These are phyloP conservation scores for Microcera coccophila DNA, from an alignment of 2,329 filamentous ascomycete species.

Conservation along the genomic window DNA sequence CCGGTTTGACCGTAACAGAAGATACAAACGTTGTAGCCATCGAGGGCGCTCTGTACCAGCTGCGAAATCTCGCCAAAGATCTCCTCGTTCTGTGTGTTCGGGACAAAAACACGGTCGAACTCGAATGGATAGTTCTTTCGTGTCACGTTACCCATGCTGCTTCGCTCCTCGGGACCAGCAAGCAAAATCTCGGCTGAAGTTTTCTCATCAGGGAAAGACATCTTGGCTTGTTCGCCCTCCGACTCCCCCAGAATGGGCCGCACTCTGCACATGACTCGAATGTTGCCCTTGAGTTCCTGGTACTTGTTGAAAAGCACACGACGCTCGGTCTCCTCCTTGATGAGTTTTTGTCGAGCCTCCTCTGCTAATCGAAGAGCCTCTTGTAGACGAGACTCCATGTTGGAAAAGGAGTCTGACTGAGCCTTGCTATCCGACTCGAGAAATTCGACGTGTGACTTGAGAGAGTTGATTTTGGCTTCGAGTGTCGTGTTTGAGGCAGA, in stretches of 20 bases:
- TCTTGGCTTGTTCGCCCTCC: conserved; percentile 65
- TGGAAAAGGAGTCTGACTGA: conserved; percentile 79
- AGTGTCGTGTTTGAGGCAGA: conserved; percentile 61
- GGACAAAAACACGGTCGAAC: conserved; percentile 90
- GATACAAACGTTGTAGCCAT: conserved; percentile 98
- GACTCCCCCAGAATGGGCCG: conserved; percentile 62
- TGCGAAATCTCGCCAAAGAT: conserved; percentile 97
- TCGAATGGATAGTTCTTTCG: conserved; percentile 81
- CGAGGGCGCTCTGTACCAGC: conserved; percentile 89
- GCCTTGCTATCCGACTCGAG: conserved; percentile 86
- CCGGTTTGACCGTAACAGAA: conserved; percentile 98
- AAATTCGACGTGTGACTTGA: conserved; percentile 81
- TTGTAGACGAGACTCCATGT: conserved; percentile 74
- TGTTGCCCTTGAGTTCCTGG: conserved; percentile 96
- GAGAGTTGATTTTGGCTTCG: conserved; percentile 69
- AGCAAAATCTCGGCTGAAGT: conserved; percentile 86
- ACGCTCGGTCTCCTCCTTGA: conserved; percentile 85
- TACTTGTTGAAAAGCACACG: conserved; percentile 96
- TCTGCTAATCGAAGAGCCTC: conserved; percentile 69
- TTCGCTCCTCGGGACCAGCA: conserved; percentile 77
- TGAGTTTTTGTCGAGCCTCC: conserved; percentile 72
- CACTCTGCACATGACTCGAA: conserved; percentile 95
- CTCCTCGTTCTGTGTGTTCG: conserved; percentile 71
- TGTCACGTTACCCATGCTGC: conserved; percentile 69
- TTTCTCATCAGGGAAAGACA: conserved; percentile 76